These are phyloP conservation scores for Komagataea norvegica DNA, from an alignment of 1,139 yeast species.

Conservation along the genomic window DNA sequence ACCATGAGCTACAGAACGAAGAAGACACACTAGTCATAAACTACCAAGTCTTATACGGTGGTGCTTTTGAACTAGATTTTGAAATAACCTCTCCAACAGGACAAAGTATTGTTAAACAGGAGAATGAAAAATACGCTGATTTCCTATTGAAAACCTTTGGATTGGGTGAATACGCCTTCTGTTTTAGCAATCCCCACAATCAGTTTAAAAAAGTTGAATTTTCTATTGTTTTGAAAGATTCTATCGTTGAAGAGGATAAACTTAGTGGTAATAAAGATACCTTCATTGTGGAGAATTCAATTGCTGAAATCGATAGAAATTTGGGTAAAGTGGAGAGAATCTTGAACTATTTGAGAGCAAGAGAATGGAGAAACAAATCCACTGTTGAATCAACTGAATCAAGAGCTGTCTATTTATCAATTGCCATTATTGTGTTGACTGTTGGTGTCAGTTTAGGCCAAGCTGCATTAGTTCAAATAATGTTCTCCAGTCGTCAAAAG, in stretches of 20 bases:
- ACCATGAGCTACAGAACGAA: conserved; percentile 30
- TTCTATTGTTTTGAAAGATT: conserved; percentile 51
- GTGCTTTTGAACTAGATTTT: conserved; percentile 64
- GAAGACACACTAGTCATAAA: conserved; percentile 36
- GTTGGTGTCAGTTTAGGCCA: conserved; percentile 63
- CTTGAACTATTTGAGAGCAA: conserved; percentile 61
- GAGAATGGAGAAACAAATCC: conserved; percentile 71
- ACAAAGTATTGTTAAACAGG: conserved; percentile 48
- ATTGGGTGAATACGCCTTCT: conserved; percentile 60
- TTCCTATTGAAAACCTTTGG: conserved; percentile 47
- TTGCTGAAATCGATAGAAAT: conserved; percentile 54
- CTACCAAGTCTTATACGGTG: conserved; percentile 57
- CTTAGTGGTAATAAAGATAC: conserved; percentile 46
- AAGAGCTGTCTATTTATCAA: conserved; percentile 58
- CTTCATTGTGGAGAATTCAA: conserved; percentile 49
- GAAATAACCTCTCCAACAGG: conserved; percentile 58
- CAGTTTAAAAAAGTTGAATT: conserved; percentile 63
- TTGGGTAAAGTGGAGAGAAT: conserved; percentile 55
- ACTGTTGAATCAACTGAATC: conserved; percentile 64
- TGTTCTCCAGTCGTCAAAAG: conserved; percentile 37
- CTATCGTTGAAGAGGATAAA: conserved; percentile 48
- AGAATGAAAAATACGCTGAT: conserved; percentile 55
- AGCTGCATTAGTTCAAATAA: conserved; percentile 51
- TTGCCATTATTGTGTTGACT: conserved; percentile 56
- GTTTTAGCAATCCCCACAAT: conserved; percentile 62